phyloP scores from a whole-genome alignment of 768 basidiomycete species.

The Suillus subalutaceus region DNA sequence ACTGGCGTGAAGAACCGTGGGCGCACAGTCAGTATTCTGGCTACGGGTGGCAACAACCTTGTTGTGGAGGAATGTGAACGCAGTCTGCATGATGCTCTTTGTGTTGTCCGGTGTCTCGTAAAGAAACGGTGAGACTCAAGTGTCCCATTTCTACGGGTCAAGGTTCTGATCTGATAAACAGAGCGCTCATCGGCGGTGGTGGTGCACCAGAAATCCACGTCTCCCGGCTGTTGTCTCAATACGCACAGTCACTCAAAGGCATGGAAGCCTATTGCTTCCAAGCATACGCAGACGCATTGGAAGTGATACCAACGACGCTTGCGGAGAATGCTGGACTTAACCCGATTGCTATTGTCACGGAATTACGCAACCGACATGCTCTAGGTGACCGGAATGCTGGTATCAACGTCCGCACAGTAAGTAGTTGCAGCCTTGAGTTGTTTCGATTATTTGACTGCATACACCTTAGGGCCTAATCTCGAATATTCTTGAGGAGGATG shows the following conservation, averaged over 20 bases:
- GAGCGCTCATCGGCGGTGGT: constrained; percentile 93
- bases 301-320: constrained; percentile 95
- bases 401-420: constrained; percentile 96
- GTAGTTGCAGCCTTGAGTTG: constrained; percentile 21
- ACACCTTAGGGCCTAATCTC: constrained; percentile 83
- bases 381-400: constrained; percentile 93
- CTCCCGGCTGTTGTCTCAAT: constrained; percentile 86
- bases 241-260: constrained; percentile 91
- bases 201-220: constrained; percentile 98
- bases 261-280: constrained; percentile 99
- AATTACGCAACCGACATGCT: constrained; percentile 95
- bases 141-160: not conserved
- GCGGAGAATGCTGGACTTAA: constrained; percentile 99
- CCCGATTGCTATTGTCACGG: constrained; percentile 97
- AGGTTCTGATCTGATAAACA: constrained; percentile 26
- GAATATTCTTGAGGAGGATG: constrained; percentile 97
- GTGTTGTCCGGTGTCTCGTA: constrained; percentile 96
- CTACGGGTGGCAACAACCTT: constrained; percentile 89
- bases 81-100: constrained; percentile 97
- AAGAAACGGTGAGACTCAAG: constrained; percentile 81
- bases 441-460: not conserved
- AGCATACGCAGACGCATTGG: constrained; percentile 95
- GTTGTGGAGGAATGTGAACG: constrained; percentile 98
- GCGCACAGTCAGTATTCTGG: constrained; percentile 93
- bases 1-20: constrained; percentile 95